Evolutionary conservation across 1,139 yeast species (phyloP).

Genomic region (Debaryomyces psychrophilus): DNA sequence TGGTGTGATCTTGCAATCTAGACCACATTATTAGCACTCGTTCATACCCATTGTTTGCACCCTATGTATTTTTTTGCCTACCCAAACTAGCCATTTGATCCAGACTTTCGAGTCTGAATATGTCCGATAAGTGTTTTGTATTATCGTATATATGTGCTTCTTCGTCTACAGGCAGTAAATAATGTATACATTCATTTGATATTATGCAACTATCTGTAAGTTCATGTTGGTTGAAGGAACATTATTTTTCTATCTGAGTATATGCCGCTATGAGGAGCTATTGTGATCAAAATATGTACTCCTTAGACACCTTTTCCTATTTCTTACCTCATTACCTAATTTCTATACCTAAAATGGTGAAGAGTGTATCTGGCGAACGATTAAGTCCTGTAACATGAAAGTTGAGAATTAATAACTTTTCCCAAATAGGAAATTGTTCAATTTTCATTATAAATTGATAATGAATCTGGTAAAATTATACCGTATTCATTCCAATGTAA

Average conservation of each 20-base stretch:
- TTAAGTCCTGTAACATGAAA: background rate
- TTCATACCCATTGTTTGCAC: background rate
- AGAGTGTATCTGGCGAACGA: background rate
- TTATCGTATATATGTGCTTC: background rate
- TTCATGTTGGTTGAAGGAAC: background rate
- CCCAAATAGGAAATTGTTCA: conserved; percentile 18
- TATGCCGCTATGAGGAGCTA: conserved; percentile 1
- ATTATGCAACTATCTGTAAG: background rate
- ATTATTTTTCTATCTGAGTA: background rate
- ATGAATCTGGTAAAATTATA: background rate
- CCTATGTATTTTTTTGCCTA: background rate
- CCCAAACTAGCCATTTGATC: background rate
- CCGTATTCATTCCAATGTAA: conserved; percentile 1
- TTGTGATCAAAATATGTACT: background rate
- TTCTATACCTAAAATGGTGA: conserved; percentile 14
- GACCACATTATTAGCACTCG: background rate
- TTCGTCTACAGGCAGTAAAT: background rate
- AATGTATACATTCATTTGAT: background rate
- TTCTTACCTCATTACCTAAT: background rate
- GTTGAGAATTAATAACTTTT: conserved; percentile 15
- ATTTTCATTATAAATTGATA: conserved; percentile 5
- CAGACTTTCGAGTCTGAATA: background rate
- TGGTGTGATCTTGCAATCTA: background rate
- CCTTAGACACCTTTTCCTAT: background rate
- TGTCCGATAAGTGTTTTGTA: background rate